A percentile compares a stretch with the other conserved stretches of the same genome.
phyloP scores from a whole-genome alignment of 768 basidiomycete genomes.

The Krasilnikovozyma curviuscula region DNA sequence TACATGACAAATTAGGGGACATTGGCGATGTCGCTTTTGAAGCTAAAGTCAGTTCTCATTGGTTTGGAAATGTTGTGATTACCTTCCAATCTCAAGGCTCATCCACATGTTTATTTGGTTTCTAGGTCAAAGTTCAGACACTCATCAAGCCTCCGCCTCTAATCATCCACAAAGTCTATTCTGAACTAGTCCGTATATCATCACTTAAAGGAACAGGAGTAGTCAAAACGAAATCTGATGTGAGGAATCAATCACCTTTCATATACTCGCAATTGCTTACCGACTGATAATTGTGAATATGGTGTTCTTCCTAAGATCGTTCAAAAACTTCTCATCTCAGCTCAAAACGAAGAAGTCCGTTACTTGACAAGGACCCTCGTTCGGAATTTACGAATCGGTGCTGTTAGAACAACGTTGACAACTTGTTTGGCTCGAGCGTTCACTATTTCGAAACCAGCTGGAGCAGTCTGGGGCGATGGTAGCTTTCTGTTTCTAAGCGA shows the following conservation, averaged over 20 bases:
- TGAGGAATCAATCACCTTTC: background rate
- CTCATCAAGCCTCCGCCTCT: slow-evolving; percentile 35
- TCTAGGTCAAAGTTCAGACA: slow-evolving; percentile 45
- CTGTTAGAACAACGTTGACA: slow-evolving; percentile 62
- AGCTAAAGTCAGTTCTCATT: slow-evolving; percentile 36
- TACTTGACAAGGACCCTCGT: slow-evolving; percentile 40
- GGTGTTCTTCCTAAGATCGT: slow-evolving; percentile 32
- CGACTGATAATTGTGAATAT: background rate
- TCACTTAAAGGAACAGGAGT: slow-evolving; percentile 54
- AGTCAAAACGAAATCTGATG: slow-evolving; percentile 49
- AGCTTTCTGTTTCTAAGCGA: background rate
- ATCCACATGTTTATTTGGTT: too few relatives aligned
- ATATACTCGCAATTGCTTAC: background rate
- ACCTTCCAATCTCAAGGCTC: background rate
- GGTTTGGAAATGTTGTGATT: too few relatives aligned
- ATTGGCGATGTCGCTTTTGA: slow-evolving; percentile 72
- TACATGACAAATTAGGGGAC: slow-evolving; percentile 57
- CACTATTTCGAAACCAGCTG: slow-evolving; percentile 29
- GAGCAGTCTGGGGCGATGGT: too few relatives aligned
- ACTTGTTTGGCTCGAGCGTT: slow-evolving; percentile 61
- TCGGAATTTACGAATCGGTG: slow-evolving; percentile 41
- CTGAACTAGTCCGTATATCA: slow-evolving; percentile 47
- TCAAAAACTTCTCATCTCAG: slow-evolving; percentile 60
- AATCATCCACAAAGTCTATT: slow-evolving; percentile 42
- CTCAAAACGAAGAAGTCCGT: slow-evolving; percentile 70